Base-by-base conservation (phyloP, 1,284 basidiomycete genomes). In the Cerrena zonata region DNA sequence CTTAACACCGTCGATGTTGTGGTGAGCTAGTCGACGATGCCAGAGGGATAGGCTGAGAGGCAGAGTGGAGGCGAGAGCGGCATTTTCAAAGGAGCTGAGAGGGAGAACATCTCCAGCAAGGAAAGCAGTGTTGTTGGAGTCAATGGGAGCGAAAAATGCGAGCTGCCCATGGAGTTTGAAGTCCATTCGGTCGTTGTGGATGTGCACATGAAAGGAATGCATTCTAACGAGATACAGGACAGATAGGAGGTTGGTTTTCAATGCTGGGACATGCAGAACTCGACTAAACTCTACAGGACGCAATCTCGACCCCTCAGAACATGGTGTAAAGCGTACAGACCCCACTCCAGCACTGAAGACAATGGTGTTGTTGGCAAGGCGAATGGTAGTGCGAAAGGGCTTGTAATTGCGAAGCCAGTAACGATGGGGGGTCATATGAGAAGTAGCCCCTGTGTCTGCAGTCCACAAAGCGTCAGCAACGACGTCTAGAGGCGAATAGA, bases 391-490 rank as follows among this genome's bases (percentile, higher is more conserved):
- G 12, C 37, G 10, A 43, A 48, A 48, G 24, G 61, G 59, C 2
- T 41, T 49, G 53, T 70, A 69, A 49, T 56, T 60, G 38, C 49
- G 24, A 45, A 71, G 51, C 66, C 65, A 72, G 49, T 64, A 57
- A 38, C 50, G 50, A 56, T 69, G 63, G 3, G 65, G 65, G 7
- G 64, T 69, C 68, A 70, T 69, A 63, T 69, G 62, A 60, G 62
- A 64, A 55, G 65, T 66, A 54, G 67, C 64, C 43, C 66, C 67
- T 61, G 65, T 65, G 56, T 70, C 66, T 54, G 61, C 56, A 59
- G 57, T 64, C 65, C 64, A 69, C 47, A 61, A 5, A 64, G 51
- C 49, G 51, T 5, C 57, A 54, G 44, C 52, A 57, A 37, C 56
- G 58, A 50, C 50, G 50, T 7, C 37, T 15, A 27, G 56, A 60